Evolutionary conservation across 2,329 filamentous ascomycete species (phyloP).

Genomic region (Gaeumannomyces sp.): DNA sequence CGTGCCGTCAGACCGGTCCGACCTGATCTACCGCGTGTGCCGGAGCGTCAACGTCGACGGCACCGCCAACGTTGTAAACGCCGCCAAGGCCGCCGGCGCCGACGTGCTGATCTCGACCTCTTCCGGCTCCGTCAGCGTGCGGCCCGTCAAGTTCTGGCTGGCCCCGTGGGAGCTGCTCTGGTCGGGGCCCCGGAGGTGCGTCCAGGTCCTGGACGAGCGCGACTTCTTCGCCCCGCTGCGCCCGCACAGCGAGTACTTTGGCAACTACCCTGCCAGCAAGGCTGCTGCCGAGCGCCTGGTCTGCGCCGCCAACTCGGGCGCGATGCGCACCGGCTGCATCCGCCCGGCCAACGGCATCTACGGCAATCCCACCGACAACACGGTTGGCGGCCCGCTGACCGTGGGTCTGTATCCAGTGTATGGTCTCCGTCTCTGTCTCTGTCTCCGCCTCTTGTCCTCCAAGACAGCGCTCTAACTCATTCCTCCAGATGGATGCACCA

Average conservation of each 20-base stretch:
- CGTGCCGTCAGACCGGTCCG: constrained; percentile 34
- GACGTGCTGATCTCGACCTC: constrained; percentile 41
- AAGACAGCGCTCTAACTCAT: not conserved
- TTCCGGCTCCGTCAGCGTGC: constrained; percentile 36
- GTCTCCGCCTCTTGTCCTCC: too few species aligned
- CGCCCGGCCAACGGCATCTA: constrained; percentile 48
- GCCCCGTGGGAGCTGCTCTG: constrained; percentile 27
- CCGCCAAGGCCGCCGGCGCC: constrained; percentile 34
- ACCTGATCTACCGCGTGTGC: constrained; percentile 30
- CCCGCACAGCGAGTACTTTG: constrained; percentile 33
- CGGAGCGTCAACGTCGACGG: constrained; percentile 41
- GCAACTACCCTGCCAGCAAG: constrained; percentile 42
- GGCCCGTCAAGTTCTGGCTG: constrained; percentile 30
- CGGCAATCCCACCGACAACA: constrained; percentile 41
- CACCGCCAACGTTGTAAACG: constrained; percentile 36
- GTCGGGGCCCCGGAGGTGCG: constrained; percentile 27
- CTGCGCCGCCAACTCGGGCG: constrained; percentile 25
- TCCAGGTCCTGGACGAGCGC: constrained; percentile 36
- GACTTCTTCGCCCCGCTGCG: constrained; percentile 31
- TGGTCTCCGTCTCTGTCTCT: constrained; percentile 20
- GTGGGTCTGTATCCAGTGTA: constrained; percentile 34
- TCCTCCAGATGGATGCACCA: constrained; percentile 29
- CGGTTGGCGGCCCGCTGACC: constrained; percentile 35
- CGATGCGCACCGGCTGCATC: constrained; percentile 44
- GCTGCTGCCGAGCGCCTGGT: constrained; percentile 38